Evolutionary conservation across 306 rosid species (phyloP).

Genomic region (Trichosanthes truncata): DNA sequence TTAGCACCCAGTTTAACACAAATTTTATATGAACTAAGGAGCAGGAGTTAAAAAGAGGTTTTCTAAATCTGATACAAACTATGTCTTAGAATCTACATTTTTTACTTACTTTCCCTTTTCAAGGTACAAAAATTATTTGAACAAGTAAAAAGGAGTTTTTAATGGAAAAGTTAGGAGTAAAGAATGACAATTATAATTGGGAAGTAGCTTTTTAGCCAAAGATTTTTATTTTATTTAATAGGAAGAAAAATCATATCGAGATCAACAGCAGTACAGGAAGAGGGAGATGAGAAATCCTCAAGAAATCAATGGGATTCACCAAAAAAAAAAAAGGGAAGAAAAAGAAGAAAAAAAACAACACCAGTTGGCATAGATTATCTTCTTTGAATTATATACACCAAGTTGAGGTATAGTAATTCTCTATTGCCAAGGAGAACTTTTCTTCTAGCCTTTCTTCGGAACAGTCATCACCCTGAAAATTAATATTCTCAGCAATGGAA

Average conservation of each 20-base stretch:
- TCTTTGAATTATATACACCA: neutral
- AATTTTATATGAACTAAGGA: neutral
- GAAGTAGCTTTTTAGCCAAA: neutral
- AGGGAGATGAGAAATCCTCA: neutral
- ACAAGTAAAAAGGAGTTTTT: neutral
- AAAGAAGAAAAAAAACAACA: no score
- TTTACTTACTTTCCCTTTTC: neutral
- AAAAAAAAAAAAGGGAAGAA: no score
- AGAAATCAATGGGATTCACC: neutral
- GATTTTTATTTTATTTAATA: neutral
- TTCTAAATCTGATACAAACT: neutral
- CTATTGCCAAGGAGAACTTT: neutral
- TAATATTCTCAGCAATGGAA: neutral
- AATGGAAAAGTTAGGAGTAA: neutral
- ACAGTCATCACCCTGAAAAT: neutral
- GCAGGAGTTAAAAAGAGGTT: neutral
- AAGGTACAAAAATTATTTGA: neutral
- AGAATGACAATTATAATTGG: neutral
- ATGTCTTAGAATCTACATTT: neutral
- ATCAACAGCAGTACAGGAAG: neutral
- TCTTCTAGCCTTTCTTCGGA: neutral
- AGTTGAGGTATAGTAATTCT: neutral
- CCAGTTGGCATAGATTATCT: neutral
- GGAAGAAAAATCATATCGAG: neutral
- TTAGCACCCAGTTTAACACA: neutral